A percentile compares a stretch with the other conserved stretches of the same genome.
Conservation (phyloP, 2,329 filamentous ascomycete species). For the Thelonectria blattea region DNA sequence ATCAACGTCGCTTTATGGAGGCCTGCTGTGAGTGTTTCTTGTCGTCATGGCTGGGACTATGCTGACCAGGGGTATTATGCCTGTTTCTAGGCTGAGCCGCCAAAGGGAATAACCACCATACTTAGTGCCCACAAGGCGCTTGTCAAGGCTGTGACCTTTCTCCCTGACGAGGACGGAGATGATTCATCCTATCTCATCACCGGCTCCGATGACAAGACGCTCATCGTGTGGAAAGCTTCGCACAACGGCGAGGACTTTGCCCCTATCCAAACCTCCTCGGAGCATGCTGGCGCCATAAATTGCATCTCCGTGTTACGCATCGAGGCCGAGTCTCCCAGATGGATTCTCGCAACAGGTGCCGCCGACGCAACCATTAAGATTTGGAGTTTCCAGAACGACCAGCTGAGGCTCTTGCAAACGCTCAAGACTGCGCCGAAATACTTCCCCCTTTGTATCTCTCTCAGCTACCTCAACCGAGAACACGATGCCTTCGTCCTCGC, state of each 20-base stretch:
- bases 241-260: conserved; percentile 39
- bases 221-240: conserved; percentile 71
- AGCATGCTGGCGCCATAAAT: conserved; percentile 80
- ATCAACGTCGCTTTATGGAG: conserved; percentile 89
- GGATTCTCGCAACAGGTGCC: conserved; percentile 76
- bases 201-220: conserved; percentile 79
- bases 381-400: conserved; percentile 68
- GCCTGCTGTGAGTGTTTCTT: conserved; percentile 66
- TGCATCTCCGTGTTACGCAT: conserved; percentile 58
- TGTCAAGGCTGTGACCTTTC: conserved; percentile 85
- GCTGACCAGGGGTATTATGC: not conserved
- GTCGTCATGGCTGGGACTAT: not conserved
- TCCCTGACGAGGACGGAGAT: conserved; percentile 57
- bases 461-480: conserved; percentile 63
- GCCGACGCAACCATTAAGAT: conserved; percentile 76
- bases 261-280: conserved; percentile 59
- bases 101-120: conserved; percentile 67
- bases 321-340: conserved; percentile 37
- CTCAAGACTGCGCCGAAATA: conserved; percentile 78
- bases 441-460: conserved; percentile 79
- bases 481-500: conserved; percentile 71
- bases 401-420: conserved; percentile 66
- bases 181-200: conserved; percentile 69
- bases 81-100: conserved; percentile 42
- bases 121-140: conserved; percentile 78